Conservation (phyloP, 306 rosid genomes). For the Sechiopsis laciniata region DNA sequence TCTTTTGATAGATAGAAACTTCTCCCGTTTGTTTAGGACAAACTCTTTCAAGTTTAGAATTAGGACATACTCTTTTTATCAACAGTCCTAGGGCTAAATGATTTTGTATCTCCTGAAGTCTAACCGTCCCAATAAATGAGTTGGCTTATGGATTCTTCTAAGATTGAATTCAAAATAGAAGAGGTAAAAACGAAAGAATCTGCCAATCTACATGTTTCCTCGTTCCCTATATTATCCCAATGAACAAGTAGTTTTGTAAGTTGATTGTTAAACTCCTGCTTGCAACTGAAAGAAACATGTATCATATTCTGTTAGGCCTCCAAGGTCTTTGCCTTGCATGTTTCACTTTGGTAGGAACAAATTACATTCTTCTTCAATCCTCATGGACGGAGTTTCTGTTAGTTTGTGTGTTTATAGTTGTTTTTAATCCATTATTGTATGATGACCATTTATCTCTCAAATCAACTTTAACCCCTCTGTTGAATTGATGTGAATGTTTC, state of each 20-base stretch:
- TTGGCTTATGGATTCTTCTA: neutral
- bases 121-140: neutral
- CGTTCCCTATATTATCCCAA: neutral
- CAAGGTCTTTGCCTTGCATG: neutral
- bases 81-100: neutral
- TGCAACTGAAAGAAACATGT: neutral
- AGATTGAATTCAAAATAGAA: neutral
- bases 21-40: neutral
- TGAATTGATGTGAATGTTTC: neutral
- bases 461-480: neutral
- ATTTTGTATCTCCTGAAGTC: too few relatives aligned
- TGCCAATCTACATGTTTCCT: neutral
- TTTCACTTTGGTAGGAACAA: neutral
- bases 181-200: neutral
- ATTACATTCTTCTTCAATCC: slow-evolving; percentile 9
- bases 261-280: slow-evolving; percentile 9
- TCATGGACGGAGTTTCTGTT: slow-evolving; percentile 5
- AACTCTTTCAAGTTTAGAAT: neutral
- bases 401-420: neutral
- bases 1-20: neutral
- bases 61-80: neutral
- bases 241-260: neutral
- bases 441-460: neutral
- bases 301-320: neutral
- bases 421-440: neutral